Percentiles rank a stretch among this genome's conserved stretches.
Conservation (phyloP, 345 rosid species). For the sweet orange (Citrus sinensis) region DNA sequence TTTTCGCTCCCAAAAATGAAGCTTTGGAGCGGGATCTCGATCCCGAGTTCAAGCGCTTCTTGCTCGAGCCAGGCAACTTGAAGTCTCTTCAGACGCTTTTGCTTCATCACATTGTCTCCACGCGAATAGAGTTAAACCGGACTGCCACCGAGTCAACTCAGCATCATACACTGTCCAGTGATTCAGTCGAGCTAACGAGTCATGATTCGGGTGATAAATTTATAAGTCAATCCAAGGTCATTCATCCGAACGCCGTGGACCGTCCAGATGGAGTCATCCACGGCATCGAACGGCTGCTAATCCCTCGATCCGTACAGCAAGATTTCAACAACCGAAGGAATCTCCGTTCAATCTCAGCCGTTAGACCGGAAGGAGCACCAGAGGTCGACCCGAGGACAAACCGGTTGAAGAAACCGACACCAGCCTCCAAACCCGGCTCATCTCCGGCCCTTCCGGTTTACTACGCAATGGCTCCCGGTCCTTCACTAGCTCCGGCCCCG, state of each 20-base stretch:
- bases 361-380: conserved; percentile 71
- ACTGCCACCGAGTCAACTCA: conserved; percentile 16
- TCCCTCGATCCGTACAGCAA: conserved; percentile 72
- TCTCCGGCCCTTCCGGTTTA: conserved; percentile 50
- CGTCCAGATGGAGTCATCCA: conserved; percentile 81
- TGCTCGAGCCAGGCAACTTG: conserved; percentile 72
- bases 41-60: conserved; percentile 73
- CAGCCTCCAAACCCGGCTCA: conserved; percentile 39
- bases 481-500: conserved; percentile 74
- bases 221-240: conserved; percentile 41
- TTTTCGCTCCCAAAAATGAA: conserved; percentile 72
- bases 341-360: conserved; percentile 66
- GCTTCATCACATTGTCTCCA: conserved; percentile 60
- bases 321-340: conserved; percentile 63
- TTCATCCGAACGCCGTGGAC: conserved; percentile 36
- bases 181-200: conserved; percentile 33
- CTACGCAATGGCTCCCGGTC: conserved; percentile 80
- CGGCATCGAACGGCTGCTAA: conserved; percentile 62
- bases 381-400: conserved; percentile 66
- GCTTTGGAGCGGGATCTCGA: conserved; percentile 69
- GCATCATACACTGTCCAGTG: conserved; percentile 37
- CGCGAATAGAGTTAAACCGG: conserved; percentile 26
- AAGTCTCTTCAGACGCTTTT: conserved; percentile 60
- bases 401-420: conserved; percentile 49
- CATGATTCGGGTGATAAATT: conserved; percentile 23